Evolutionary conservation across 805 yeast species (phyloP).

Genomic region (Ogataea naganishii): DNA sequence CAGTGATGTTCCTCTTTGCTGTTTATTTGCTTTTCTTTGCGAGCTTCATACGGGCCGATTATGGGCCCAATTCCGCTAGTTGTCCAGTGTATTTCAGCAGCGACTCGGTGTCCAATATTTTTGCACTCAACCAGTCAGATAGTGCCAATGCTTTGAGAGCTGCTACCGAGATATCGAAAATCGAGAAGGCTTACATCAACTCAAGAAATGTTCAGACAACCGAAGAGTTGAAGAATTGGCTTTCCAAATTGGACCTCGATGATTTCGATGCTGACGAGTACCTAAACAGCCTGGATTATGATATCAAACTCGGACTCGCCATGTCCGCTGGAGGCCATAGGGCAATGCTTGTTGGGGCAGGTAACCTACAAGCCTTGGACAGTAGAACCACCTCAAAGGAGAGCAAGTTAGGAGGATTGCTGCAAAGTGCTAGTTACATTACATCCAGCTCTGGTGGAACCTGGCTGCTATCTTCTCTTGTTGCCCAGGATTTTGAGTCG

Average conservation of each 20-base stretch:
- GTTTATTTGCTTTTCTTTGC: no score
- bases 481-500: constrained; percentile 60
- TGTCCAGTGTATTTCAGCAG: no score
- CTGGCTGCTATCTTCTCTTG: constrained; percentile 63
- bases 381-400: constrained; percentile 46
- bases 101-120: no score
- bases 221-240: constrained; percentile 33
- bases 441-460: constrained; percentile 76
- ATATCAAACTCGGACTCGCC: constrained; percentile 47
- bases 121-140: constrained; percentile 6
- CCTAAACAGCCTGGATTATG: constrained; percentile 22
- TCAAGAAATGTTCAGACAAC: constrained; percentile 35
- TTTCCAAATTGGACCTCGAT: constrained; percentile 32
- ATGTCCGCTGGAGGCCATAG: constrained; percentile 83
- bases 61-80: no score
- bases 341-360: constrained; percentile 80
- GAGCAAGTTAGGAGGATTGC: constrained; percentile 55
- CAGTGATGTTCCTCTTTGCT: no score
- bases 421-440: constrained; percentile 64
- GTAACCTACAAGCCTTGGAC: constrained; percentile 71
- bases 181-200: constrained; percentile 46
- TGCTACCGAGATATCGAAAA: constrained; percentile 34
- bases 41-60: no score
- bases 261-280: constrained; percentile 31
- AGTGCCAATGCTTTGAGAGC: constrained; percentile 24